phyloP scores from a whole-genome alignment of 2,329 filamentous ascomycete species.

The Chalaropsis thielavioides region DNA sequence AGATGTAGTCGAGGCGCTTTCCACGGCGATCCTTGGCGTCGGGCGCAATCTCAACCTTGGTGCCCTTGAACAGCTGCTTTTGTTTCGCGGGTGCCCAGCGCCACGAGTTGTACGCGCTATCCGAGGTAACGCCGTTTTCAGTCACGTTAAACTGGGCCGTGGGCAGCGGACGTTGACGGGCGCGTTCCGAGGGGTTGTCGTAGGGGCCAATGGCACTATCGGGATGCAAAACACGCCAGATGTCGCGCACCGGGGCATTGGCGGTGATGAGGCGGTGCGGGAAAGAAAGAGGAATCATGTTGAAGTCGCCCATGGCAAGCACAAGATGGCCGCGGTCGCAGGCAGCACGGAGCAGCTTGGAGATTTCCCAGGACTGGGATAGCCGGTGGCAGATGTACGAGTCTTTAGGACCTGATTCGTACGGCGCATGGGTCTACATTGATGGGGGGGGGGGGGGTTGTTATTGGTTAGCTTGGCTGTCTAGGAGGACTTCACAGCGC shows the following conservation, averaged over 20 bases:
- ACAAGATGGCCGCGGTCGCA: slow-evolving; percentile 69
- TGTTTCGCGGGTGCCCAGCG: slow-evolving; percentile 63
- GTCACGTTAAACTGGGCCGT: slow-evolving; percentile 62
- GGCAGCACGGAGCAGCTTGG: slow-evolving; percentile 74
- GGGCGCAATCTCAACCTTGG: slow-evolving; percentile 42
- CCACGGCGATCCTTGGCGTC: slow-evolving; percentile 55
- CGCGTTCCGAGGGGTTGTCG: slow-evolving; percentile 50
- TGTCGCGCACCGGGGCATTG: slow-evolving; percentile 63
- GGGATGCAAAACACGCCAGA: slow-evolving; percentile 73
- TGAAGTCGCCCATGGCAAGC: slow-evolving; percentile 83
- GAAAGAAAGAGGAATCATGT: slow-evolving; percentile 81
- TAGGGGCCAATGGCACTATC: slow-evolving; percentile 67
- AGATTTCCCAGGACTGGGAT: slow-evolving; percentile 87
- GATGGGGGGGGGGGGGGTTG: background rate
- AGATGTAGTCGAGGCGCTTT: slow-evolving; percentile 92
- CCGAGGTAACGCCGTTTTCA: slow-evolving; percentile 77
- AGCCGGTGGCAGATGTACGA: slow-evolving; percentile 83
- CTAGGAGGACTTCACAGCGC: background rate
- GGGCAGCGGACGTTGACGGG: slow-evolving; percentile 52
- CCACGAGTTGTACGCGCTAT: slow-evolving; percentile 83
- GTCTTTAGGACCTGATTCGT: slow-evolving; percentile 64
- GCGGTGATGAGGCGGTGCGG: slow-evolving; percentile 70
- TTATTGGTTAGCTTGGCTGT: background rate
- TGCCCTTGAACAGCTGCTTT: slow-evolving; percentile 45
- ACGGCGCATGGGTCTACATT: slow-evolving; percentile 59